A percentile compares a stretch with the other conserved stretches of the same genome.
These are phyloP conservation scores for Thielaviopsis populi DNA, from an alignment of 2,329 filamentous ascomycete species.

Conservation along the genomic window DNA sequence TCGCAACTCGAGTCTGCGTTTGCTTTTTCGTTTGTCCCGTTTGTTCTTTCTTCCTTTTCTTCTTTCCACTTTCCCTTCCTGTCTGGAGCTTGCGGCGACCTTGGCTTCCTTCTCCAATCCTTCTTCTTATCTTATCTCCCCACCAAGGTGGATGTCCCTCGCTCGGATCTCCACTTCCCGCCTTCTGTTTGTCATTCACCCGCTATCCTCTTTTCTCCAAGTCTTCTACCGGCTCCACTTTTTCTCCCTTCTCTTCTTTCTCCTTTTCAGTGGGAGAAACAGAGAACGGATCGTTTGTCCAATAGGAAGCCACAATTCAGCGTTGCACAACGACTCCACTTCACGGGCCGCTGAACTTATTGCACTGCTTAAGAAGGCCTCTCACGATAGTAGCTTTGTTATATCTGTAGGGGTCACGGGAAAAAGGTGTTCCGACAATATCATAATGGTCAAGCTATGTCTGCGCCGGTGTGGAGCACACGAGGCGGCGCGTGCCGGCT, in stretches of 20 bases:
- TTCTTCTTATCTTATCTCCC: constrained; percentile 4
- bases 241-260: neutral
- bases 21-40: neutral
- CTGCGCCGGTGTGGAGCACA: no score
- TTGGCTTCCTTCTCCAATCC: constrained; percentile 4
- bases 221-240: neutral
- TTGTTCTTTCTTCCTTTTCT: constrained; percentile 1
- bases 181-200: neutral
- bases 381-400: neutral
- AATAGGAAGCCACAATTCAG: neutral
- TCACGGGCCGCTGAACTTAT: neutral
- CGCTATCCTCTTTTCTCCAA: neutral
- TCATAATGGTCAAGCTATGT: neutral
- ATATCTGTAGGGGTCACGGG: no score
- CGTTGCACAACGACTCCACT: neutral
- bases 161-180: neutral
- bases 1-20: neutral
- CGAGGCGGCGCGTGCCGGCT: no score
- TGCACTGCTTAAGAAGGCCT: neutral
- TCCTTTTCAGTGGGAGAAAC: neutral
- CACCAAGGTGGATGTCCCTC: neutral
- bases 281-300: neutral
- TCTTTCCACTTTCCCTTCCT: neutral
- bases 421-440: no score
- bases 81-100: neutral